A percentile compares a stretch with the other conserved stretches of the same genome.
Conservation (phyloP, 495 filamentous ascomycete genomes). For the Sabuloglossum arenarium region DNA sequence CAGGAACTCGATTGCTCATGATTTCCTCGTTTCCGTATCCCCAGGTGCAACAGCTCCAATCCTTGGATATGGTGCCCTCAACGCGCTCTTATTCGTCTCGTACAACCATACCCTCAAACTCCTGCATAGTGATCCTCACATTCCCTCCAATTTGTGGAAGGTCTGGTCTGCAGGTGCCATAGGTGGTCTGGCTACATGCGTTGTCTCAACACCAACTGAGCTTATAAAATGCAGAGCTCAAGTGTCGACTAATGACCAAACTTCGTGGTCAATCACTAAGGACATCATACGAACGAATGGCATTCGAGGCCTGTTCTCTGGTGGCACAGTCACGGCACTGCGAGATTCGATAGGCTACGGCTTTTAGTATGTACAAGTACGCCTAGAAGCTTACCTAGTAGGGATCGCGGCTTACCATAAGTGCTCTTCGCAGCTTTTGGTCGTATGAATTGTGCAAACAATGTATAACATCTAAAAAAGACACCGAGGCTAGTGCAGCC, state of each 20-base stretch:
- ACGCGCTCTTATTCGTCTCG: constrained; percentile 65
- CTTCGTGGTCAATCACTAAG: constrained; percentile 39
- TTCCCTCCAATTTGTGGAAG: constrained; percentile 16
- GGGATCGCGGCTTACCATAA: background rate
- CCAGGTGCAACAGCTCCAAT: constrained; percentile 59
- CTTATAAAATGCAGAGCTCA: constrained; percentile 75
- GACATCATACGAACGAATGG: constrained; percentile 40
- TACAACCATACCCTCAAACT: constrained; percentile 57
- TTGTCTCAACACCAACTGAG: constrained; percentile 67
- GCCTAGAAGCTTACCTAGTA: background rate
- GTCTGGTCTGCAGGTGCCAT: constrained; percentile 57
- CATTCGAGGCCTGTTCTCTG: constrained; percentile 50
- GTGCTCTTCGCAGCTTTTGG: constrained; percentile 40
- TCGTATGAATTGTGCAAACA: constrained; percentile 56
- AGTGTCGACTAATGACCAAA: constrained; percentile 22
- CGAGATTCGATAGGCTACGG: constrained; percentile 77
- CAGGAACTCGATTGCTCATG: background rate
- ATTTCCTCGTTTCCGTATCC: background rate
- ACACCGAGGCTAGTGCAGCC: constrained; percentile 26
- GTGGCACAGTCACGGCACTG: constrained; percentile 56
- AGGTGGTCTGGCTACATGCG: constrained; percentile 62
- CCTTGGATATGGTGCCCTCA: constrained; percentile 71
- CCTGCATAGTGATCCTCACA: constrained; percentile 24
- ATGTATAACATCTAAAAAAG: constrained; percentile 19
- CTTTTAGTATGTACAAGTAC: constrained; percentile 48